Percentiles rank a stretch among this genome's conserved stretches.
Evolutionary conservation across 352 stramenopile genomes (phyloP).

Genomic region (Pythium apleroticum): DNA sequence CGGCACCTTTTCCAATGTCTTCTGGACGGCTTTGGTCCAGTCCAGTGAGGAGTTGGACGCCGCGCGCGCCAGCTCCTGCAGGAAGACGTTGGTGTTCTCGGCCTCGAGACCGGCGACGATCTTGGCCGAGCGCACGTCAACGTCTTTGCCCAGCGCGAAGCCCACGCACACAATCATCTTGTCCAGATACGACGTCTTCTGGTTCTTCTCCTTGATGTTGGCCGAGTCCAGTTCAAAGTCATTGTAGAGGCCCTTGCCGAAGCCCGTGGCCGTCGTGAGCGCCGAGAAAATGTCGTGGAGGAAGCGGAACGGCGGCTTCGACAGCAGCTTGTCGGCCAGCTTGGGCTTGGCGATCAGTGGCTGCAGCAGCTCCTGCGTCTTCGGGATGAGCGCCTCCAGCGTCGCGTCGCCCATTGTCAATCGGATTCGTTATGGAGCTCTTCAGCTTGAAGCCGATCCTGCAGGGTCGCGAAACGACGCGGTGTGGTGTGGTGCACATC

Average conservation of each 20-base stretch:
- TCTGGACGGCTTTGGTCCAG: slow-evolving; percentile 64
- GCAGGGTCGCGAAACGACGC: slow-evolving; percentile 9
- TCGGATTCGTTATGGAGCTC: background rate
- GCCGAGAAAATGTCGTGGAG: slow-evolving; percentile 94
- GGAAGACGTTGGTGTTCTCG: slow-evolving; percentile 83
- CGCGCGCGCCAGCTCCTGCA: slow-evolving; percentile 63
- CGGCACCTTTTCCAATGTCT: slow-evolving; percentile 62
- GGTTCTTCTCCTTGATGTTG: slow-evolving; percentile 87
- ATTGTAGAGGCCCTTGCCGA: slow-evolving; percentile 85
- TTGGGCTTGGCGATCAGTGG: slow-evolving; percentile 93
- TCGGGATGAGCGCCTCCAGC: slow-evolving; percentile 67
- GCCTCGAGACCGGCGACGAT: slow-evolving; percentile 83
- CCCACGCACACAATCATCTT: slow-evolving; percentile 86
- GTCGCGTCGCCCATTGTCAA: slow-evolving; percentile 46
- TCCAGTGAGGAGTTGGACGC: slow-evolving; percentile 63
- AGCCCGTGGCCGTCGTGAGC: slow-evolving; percentile 83
- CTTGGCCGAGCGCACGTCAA: slow-evolving; percentile 82
- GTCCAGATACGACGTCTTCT: slow-evolving; percentile 84
- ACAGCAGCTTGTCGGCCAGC: slow-evolving; percentile 93
- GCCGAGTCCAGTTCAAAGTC: slow-evolving; percentile 71
- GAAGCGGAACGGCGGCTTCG: slow-evolving; percentile 96
- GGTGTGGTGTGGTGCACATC: slow-evolving; percentile 19
- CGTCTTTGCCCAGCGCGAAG: slow-evolving; percentile 52
- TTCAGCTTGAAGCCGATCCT: background rate
- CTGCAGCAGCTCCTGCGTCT: slow-evolving; percentile 85